phyloP scores from a whole-genome alignment of 2,329 filamentous ascomycete species.

The Nigrograna mackinnonii region DNA sequence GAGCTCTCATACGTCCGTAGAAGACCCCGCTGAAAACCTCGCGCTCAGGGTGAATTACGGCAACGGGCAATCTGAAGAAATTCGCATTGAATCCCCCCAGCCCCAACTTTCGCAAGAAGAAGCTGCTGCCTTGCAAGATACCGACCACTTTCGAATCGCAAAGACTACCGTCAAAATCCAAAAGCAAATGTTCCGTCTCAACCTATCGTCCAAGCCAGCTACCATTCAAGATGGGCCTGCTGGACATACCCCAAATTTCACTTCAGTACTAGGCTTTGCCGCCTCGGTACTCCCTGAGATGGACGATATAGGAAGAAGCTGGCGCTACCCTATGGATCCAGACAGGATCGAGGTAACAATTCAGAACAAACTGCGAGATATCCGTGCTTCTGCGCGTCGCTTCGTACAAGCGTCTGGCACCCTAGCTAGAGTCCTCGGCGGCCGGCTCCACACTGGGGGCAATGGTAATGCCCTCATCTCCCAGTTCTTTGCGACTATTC shows the following conservation, averaged over 20 bases:
- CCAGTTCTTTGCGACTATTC: constrained; percentile 53
- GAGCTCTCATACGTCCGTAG: constrained; percentile 32
- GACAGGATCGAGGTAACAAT: constrained; percentile 54
- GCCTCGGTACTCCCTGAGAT: constrained; percentile 57
- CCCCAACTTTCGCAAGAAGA: constrained; percentile 40
- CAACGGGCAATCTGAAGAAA: constrained; percentile 64
- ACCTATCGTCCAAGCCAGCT: constrained; percentile 16
- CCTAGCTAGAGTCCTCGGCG: constrained; percentile 60
- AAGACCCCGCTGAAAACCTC: constrained; percentile 47
- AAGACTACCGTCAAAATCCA: constrained; percentile 58
- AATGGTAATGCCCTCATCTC: constrained; percentile 38
- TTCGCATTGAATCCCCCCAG: constrained; percentile 49
- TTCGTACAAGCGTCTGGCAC: constrained; percentile 67
- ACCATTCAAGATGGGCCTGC: constrained; percentile 14
- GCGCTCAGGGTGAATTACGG: constrained; percentile 61
- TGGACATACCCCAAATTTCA: constrained; percentile 49
- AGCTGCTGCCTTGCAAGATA: constrained; percentile 53
- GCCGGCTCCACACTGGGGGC: constrained; percentile 50
- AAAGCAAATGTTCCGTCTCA: constrained; percentile 58
- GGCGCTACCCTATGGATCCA: constrained; percentile 65
- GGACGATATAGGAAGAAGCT: constrained; percentile 58
- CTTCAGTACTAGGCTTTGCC: constrained; percentile 40
- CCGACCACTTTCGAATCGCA: constrained; percentile 61
- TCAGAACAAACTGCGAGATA: constrained; percentile 60
- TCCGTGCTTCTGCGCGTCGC: constrained; percentile 59